Conservation (phyloP, 208 protist species). For the Phytomonas sp. region DNA sequence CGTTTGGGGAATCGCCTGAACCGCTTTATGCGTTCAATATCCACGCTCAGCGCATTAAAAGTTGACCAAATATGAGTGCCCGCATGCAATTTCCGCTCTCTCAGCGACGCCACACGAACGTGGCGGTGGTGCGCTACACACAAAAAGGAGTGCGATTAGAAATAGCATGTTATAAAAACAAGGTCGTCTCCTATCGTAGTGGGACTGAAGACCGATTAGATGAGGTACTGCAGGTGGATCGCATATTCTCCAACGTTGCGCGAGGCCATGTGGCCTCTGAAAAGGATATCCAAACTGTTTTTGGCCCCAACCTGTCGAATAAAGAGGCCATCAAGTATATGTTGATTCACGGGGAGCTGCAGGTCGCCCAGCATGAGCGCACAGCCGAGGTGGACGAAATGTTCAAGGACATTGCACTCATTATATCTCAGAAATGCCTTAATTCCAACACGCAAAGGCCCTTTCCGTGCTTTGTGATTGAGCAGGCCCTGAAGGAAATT, state of each 20-base stretch:
- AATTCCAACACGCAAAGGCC: constrained; percentile 88
- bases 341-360: constrained; percentile 94
- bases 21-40: constrained; percentile 6
- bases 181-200: constrained; percentile 82
- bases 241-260: constrained; percentile 83
- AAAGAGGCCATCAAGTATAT: constrained; percentile 85
- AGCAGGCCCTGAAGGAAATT: constrained; percentile 91
- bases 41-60: background rate
- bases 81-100: constrained; percentile 81
- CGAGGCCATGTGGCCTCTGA: constrained; percentile 69
- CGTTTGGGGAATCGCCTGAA: background rate
- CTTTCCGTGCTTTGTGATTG: constrained; percentile 88
- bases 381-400: constrained; percentile 87
- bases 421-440: constrained; percentile 95
- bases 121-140: constrained; percentile 78
- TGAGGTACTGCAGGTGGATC: constrained; percentile 88
- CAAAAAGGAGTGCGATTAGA: constrained; percentile 80
- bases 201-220: constrained; percentile 79
- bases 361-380: constrained; percentile 96
- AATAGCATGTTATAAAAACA: constrained; percentile 91
- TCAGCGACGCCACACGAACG: constrained; percentile 86
- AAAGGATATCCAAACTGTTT: constrained; percentile 71
- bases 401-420: constrained; percentile 94
- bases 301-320: constrained; percentile 52
- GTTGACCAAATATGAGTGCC: constrained; percentile 51